Percentiles rank a stretch among this genome's conserved stretches.
phyloP scores from a whole-genome alignment of 148 eudicot species.

The Oxyria digyna region DNA sequence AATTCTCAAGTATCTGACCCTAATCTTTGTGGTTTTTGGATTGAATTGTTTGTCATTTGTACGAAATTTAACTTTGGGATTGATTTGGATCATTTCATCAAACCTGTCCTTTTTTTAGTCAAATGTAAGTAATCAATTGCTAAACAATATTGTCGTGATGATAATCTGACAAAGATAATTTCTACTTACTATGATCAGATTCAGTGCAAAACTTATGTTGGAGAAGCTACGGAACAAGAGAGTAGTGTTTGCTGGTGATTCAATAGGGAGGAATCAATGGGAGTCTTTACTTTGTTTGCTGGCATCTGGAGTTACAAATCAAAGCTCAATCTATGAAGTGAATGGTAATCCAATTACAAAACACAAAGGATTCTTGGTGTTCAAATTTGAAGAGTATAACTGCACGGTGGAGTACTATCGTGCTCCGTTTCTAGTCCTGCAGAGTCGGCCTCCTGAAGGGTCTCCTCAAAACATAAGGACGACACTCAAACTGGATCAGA shows the following conservation, averaged over 20 bases:
- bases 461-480: conserved; percentile 34
- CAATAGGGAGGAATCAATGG: conserved; percentile 98
- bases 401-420: conserved; percentile 87
- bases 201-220: conserved; percentile 56
- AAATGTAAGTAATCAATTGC: background rate
- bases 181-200: conserved; percentile 25
- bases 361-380: conserved; percentile 76
- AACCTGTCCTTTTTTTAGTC: too few relatives aligned
- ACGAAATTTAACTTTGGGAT: too few relatives aligned
- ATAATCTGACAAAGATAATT: background rate
- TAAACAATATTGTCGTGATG: background rate
- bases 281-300: conserved; percentile 95
- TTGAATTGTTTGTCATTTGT: too few relatives aligned
- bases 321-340: conserved; percentile 61
- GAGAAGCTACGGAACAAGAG: conserved; percentile 75
- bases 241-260: conserved; percentile 78
- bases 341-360: conserved; percentile 90
- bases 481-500: conserved; percentile 53
- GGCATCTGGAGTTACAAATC: conserved; percentile 49
- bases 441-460: conserved; percentile 59
- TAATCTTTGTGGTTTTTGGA: too few relatives aligned
- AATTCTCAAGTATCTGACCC: background rate
- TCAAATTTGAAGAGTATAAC: conserved; percentile 66
- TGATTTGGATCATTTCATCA: background rate
- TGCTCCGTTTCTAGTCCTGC: conserved; percentile 75